Evolutionary conservation across 495 filamentous ascomycete species (phyloP), one percentile per base, ranked within the genome.

Genomic region (Tuber melanosporum): DNA sequence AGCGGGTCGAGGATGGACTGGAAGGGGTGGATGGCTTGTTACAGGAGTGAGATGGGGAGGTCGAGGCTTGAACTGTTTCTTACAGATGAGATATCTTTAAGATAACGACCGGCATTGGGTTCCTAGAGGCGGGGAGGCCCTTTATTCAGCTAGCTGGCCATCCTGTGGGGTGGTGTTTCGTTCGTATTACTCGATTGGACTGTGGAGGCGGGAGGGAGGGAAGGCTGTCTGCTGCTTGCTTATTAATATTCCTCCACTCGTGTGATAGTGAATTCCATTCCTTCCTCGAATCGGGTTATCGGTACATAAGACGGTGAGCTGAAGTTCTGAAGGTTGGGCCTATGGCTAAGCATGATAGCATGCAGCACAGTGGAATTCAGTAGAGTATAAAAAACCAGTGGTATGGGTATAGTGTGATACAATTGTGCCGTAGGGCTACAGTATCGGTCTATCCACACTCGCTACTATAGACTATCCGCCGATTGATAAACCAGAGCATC

Each of bases 1-100:
- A 66, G 57, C 57, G 26, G 14, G 26, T 66, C 6, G 57, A 32
- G 26, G 26, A 15, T 36, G 57, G 57, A 36, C 17, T 19, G 57
- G 52, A 17, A 52, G 52, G 52, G n/a, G 52, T 32, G 26, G 57
- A 36, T 66, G 57, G 57, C 57, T 66, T 66, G 26, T 26, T 66
- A 3, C 26, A 66, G 26, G 15, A 32, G 26, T 66, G 57, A 66
- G 26, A 66, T 66, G 26, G 57, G 57, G 36, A 66, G 32, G 57
- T 66, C 57, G 26, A 66, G 57, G 57, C 57, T 62, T 66, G 26
- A 66, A 66, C 26, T 66, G 57, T 66, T 66, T 66, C n/a, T 32
- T 19, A 5, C 57, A 66, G 57, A 66, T 66, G 32, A 7, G 57
- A 66, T 66, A 66, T 2, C 26, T 66, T 66, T 7, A 36, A 32